Base-by-base conservation (phyloP, 2,329 filamentous ascomycete species). In the Amauroascus niger region DNA sequence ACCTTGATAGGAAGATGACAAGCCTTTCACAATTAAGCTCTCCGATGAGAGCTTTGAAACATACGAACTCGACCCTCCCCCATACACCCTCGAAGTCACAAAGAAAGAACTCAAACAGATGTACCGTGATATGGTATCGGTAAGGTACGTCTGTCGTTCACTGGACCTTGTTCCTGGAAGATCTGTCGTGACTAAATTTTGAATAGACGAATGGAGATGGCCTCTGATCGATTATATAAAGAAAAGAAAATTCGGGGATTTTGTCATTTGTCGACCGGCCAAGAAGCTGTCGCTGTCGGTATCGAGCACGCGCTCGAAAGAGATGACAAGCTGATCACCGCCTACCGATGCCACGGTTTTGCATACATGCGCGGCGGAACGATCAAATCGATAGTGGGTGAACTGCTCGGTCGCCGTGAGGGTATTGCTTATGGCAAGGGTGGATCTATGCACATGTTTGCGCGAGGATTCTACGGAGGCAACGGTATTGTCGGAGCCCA, bases 241-340 rank as follows among this genome's bases (percentile, higher is more conserved):
- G 93, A 97, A 80, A 98, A 98, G 86, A 97, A 98, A 82, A 97
- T 98, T 66, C 87, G 93, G 66, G 93, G 93, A 77, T 98, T 98
- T 86, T 98, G 93, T 78, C 93, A 98, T 77, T 76, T 98, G 74
- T 97, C 93, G 56, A 95, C 87, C 56, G 93, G 93, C 59, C 93
- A 98, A 76, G 93, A 98, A 80, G 93, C 93, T 61, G 93, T 98
- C 62, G 89, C 93, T 56, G 84, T 90, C 64, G 93, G 93, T 70
- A 97, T 98, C 67, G 93, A 98, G 77, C 88, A 95, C 72, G 90
- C 90, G 62, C 87, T 98, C 69, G 87, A 83, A 66, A 89, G 88
- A 74, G 75, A 84, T 63, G 93, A 98, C 78, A 88, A 95, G 69
- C 73, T 98, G 62, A 98, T 98, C 74, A 98, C 93, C 59, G 87